Conservation (phyloP, 495 filamentous ascomycete genomes). For the Recurvomyces mirabilis region DNA sequence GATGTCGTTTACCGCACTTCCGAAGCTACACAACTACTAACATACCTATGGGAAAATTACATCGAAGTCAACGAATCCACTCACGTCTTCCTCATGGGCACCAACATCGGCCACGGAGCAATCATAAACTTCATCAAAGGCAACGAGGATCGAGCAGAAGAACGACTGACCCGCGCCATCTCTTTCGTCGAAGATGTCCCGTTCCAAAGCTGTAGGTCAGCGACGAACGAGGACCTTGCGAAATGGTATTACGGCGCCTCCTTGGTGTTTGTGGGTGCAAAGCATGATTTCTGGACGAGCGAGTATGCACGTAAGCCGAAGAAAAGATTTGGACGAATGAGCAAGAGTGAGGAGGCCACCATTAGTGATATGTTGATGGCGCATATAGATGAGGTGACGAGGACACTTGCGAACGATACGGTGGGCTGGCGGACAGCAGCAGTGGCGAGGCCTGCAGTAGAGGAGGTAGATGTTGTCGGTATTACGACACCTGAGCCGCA, state of each 20-base stretch:
- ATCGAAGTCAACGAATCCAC: constrained; percentile 61
- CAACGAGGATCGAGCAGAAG: constrained; percentile 26
- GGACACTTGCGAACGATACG: constrained; percentile 22
- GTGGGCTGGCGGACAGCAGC: constrained; percentile 19
- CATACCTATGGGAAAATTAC: constrained; percentile 95
- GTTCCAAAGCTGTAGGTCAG: constrained; percentile 29
- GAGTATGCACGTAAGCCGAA: constrained; percentile 23
- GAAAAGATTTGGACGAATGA: constrained; percentile 29
- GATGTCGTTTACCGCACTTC: constrained; percentile 44
- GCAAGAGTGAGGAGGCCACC: constrained; percentile 17
- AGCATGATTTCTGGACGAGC: constrained; percentile 58
- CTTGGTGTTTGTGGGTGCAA: constrained; percentile 56
- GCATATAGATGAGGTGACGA: constrained; percentile 24
- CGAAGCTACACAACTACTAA: constrained; percentile 50
- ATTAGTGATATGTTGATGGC: constrained; percentile 31
- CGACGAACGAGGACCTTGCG: constrained; percentile 30
- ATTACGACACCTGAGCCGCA: neutral
- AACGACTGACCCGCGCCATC: constrained; percentile 23
- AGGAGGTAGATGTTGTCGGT: neutral
- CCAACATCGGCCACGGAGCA: constrained; percentile 46
- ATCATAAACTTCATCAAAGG: constrained; percentile 35
- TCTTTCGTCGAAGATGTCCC: constrained; percentile 31
- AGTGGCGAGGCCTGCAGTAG: constrained; percentile 9
- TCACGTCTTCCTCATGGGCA: constrained; percentile 71
- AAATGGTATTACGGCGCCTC: constrained; percentile 36